These are phyloP conservation scores for Naganishia liquefaciens DNA, from an alignment of 1,284 basidiomycete genomes.

Conservation along the genomic window DNA sequence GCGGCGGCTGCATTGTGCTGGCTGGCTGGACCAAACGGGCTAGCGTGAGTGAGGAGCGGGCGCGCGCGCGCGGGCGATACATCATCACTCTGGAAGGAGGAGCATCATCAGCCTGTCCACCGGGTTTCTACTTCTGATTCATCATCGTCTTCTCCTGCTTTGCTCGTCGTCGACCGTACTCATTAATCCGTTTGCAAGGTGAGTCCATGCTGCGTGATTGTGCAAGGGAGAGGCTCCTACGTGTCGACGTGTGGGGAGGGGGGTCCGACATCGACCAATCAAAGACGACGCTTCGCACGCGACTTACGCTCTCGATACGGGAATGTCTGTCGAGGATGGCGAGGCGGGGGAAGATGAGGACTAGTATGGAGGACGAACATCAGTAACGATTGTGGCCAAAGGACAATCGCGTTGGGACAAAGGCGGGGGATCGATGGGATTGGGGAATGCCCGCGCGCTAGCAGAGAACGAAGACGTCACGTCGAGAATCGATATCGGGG, in stretches of 20 bases:
- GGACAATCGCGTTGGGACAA: not conserved
- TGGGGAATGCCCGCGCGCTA: conserved; percentile 2
- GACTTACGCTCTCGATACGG: not conserved
- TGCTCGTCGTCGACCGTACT: not conserved
- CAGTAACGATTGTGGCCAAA: not conserved
- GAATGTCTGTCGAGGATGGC: not conserved
- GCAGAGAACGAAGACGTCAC: not conserved
- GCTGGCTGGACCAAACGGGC: not conserved
- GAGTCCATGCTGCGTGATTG: not conserved
- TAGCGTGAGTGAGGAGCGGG: conserved; percentile 7
- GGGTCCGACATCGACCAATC: conserved; percentile 15
- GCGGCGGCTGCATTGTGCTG: not conserved
- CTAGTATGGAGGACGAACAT: not conserved
- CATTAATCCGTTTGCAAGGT: conserved; percentile 9
- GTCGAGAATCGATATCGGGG: too few relatives aligned
- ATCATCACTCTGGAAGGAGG: conserved; percentile 16
- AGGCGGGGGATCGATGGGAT: not conserved
- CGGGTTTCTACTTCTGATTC: not conserved
- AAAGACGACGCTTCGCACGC: conserved; percentile 3
- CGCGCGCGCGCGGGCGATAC: conserved; percentile 8
- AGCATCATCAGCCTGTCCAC: conserved; percentile 13
- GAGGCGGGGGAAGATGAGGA: not conserved
- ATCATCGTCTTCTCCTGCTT: too few relatives aligned
- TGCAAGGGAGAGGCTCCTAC: not conserved
- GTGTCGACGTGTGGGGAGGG: conserved; percentile 9